phyloP scores from a whole-genome alignment of 305 asterid genomes.

The Striga hermonthica region DNA sequence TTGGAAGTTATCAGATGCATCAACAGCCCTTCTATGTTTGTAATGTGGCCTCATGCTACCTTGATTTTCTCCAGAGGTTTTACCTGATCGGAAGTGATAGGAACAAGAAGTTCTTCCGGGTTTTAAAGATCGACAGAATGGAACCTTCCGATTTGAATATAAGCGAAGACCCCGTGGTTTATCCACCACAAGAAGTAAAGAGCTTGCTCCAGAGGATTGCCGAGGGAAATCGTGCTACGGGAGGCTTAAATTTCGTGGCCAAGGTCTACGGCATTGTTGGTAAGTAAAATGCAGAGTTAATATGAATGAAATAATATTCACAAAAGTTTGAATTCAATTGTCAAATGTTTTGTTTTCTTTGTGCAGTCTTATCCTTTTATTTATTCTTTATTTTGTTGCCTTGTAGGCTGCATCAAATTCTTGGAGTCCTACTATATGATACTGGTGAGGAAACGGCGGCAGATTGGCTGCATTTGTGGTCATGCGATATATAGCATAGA shows the following conservation, averaged over 20 bases:
- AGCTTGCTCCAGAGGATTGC: conserved; percentile 86
- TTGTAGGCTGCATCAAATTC: conserved; percentile 83
- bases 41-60: too few species aligned
- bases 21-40: background rate
- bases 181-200: conserved; percentile 87
- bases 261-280: conserved; percentile 98
- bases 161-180: conserved; percentile 95
- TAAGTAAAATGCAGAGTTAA: conserved; percentile 37
- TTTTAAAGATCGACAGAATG: conserved; percentile 91
- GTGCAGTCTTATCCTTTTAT: conserved; percentile 20
- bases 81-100: conserved; percentile 97
- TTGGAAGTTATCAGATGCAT: conserved; percentile 25
- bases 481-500: conserved; percentile 93
- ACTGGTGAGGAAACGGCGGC: conserved; percentile 84
- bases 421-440: conserved; percentile 93
- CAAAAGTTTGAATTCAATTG: background rate
- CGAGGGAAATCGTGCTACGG: conserved; percentile 97
- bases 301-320: conserved; percentile 9
- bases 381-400: conserved; percentile 25
- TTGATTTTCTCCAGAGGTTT: conserved; percentile 59
- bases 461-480: conserved; percentile 90
- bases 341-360: conserved; percentile 6
- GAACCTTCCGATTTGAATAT: conserved; percentile 90
- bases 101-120: conserved; percentile 75
- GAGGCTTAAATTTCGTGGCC: conserved; percentile 83